Conservation (phyloP, 2,329 filamentous ascomycete genomes). For the Knoxdaviesia capensis region DNA sequence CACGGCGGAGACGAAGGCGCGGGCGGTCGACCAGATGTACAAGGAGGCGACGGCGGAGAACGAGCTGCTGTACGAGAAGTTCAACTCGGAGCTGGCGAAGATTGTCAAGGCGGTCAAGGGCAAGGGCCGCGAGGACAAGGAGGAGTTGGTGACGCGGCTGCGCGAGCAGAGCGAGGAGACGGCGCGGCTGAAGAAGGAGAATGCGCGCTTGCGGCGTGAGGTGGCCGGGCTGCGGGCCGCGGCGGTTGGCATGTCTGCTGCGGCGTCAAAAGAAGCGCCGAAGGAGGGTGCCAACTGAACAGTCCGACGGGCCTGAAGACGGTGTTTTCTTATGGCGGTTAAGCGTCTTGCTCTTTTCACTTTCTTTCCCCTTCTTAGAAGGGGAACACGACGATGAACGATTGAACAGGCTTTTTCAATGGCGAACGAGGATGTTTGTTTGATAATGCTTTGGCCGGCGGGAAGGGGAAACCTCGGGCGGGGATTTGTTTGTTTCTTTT, state of each 20-base stretch:
- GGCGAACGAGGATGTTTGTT: too few species aligned
- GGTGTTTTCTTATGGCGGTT: too few species aligned
- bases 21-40: constrained; percentile 72
- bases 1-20: constrained; percentile 58
- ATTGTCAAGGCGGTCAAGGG: constrained; percentile 57
- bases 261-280: too few species aligned
- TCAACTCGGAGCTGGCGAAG: constrained; percentile 77
- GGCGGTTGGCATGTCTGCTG: constrained; percentile 16
- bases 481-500: not conserved
- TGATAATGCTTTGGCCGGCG: too few species aligned
- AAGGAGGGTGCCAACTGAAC: too few species aligned
- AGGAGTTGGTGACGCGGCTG: constrained; percentile 52
- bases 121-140: constrained; percentile 56
- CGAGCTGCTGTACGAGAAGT: constrained; percentile 75
- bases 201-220: constrained; percentile 63
- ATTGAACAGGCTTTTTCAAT: too few species aligned
- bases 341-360: too few species aligned
- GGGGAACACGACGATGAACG: too few species aligned
- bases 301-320: too few species aligned
- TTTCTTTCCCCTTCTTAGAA: too few species aligned
- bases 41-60: constrained; percentile 80
- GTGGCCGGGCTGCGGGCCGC: constrained; percentile 47
- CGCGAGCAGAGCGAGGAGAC: constrained; percentile 61
- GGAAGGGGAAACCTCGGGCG: not conserved
- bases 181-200: constrained; percentile 64